Percentiles rank a stretch among this genome's conserved stretches.
These are phyloP conservation scores for Comarum palustre DNA, from an alignment of 306 rosid genomes.

Conservation along the genomic window DNA sequence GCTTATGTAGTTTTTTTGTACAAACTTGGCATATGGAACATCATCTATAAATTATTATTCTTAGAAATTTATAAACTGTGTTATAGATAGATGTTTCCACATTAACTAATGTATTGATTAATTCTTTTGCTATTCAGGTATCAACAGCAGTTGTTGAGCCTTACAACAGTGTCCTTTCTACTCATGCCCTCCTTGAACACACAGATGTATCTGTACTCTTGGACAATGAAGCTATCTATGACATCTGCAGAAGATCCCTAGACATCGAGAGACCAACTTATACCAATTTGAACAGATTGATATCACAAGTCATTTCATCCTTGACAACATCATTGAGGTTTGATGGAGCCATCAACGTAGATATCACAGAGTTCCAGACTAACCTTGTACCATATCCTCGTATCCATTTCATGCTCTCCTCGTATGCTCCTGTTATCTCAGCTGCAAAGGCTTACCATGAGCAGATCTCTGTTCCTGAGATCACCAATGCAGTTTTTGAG, in stretches of 20 bases:
- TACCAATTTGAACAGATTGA: slow-evolving; percentile 85
- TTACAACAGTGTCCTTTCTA: slow-evolving; percentile 93
- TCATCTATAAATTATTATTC: neutral
- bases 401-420: slow-evolving; percentile 94
- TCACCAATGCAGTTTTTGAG: slow-evolving; percentile 95
- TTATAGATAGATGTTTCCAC: neutral
- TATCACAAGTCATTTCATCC: slow-evolving; percentile 91
- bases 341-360: slow-evolving; percentile 97
- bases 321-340: slow-evolving; percentile 93
- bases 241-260: slow-evolving; percentile 84
- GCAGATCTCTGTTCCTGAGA: slow-evolving; percentile 90
- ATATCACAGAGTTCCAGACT: slow-evolving; percentile 93
- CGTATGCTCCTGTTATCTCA: slow-evolving; percentile 95
- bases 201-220: slow-evolving; percentile 90
- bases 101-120: neutral
- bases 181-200: slow-evolving; percentile 94
- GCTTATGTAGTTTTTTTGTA: neutral
- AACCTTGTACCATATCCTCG: slow-evolving; percentile 97
- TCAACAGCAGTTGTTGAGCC: slow-evolving; percentile 99
- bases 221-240: slow-evolving; percentile 96
- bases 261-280: slow-evolving; percentile 97
- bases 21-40: neutral
- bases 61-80: neutral
- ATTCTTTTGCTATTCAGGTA: slow-evolving; percentile 45
- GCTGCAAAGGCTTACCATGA: slow-evolving; percentile 97